Conservation (phyloP, 306 rosid species). For the Cicer yamashitae region DNA sequence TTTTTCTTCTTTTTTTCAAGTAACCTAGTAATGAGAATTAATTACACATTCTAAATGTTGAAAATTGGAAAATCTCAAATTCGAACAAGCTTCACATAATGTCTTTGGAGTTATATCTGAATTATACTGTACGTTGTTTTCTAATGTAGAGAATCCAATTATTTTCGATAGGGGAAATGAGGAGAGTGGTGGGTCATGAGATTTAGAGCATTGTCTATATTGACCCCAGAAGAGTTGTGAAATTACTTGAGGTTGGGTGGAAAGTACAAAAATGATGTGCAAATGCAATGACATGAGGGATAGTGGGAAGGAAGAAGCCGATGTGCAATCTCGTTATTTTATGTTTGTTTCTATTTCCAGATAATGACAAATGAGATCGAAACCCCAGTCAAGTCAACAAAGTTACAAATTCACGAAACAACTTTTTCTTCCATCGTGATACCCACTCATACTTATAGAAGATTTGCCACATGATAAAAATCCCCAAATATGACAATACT, state of each 20-base stretch:
- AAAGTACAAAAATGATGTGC: not conserved
- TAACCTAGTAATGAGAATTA: too few species aligned
- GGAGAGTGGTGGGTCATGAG: not conserved
- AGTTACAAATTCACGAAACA: constrained; percentile 25
- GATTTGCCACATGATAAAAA: not conserved
- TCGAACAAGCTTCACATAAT: too few species aligned
- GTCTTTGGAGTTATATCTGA: too few species aligned
- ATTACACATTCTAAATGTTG: too few species aligned
- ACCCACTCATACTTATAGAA: not conserved
- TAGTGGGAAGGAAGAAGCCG: not conserved
- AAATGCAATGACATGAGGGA: constrained; percentile 31
- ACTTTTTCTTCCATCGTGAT: not conserved
- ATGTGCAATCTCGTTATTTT: not conserved
- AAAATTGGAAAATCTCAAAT: too few species aligned
- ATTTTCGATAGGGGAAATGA: too few species aligned
- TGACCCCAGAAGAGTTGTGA: constrained; percentile 38
- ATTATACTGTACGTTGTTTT: too few species aligned
- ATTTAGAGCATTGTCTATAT: not conserved
- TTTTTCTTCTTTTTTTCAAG: too few species aligned
- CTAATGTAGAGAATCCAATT: too few species aligned
- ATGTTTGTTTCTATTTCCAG: not conserved
- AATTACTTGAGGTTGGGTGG: constrained; percentile 11
- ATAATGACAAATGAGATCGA: not conserved
- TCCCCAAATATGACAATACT: not conserved
- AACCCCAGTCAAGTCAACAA: not conserved